These are phyloP conservation scores for Vanrija humicola DNA, from an alignment of 1,284 basidiomycete genomes.

Conservation along the genomic window DNA sequence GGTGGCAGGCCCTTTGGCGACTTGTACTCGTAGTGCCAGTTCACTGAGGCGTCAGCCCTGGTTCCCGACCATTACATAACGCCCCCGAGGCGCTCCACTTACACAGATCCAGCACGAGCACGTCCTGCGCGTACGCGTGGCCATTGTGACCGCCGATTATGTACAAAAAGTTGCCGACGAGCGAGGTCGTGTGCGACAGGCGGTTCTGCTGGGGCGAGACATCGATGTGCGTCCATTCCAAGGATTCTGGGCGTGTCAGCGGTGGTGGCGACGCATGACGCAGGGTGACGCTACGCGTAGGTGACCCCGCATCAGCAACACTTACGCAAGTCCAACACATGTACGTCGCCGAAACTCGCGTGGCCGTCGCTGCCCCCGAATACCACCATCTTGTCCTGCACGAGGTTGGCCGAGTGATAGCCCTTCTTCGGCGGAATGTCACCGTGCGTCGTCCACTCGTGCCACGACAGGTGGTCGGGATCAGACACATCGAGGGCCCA, in stretches of 20 bases:
- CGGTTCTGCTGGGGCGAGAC: constrained; percentile 61
- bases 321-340: constrained; percentile 78
- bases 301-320: constrained; percentile 7
- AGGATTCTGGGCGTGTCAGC: constrained; percentile 55
- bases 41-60: constrained; percentile 54
- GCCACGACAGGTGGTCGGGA: constrained; percentile 46
- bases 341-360: constrained; percentile 75
- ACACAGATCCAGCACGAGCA: constrained; percentile 74
- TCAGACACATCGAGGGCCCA: constrained; percentile 69
- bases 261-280: background rate
- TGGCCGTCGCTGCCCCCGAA: constrained; percentile 52
- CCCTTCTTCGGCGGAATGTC: constrained; percentile 61
- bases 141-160: constrained; percentile 85
- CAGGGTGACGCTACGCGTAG: background rate
- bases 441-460: constrained; percentile 53
- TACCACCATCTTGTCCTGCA: constrained; percentile 62
- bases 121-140: constrained; percentile 67
- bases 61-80: constrained; percentile 46
- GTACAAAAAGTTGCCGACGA: constrained; percentile 90
- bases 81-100: background rate
- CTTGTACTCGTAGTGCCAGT: constrained; percentile 59
- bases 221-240: constrained; percentile 65
- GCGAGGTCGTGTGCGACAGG: constrained; percentile 80
- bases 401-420: constrained; percentile 84
- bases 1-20: constrained; percentile 62